Evolutionary conservation across 2,329 filamentous ascomycete genomes (phyloP).

Genomic region (Venturia asperata): DNA sequence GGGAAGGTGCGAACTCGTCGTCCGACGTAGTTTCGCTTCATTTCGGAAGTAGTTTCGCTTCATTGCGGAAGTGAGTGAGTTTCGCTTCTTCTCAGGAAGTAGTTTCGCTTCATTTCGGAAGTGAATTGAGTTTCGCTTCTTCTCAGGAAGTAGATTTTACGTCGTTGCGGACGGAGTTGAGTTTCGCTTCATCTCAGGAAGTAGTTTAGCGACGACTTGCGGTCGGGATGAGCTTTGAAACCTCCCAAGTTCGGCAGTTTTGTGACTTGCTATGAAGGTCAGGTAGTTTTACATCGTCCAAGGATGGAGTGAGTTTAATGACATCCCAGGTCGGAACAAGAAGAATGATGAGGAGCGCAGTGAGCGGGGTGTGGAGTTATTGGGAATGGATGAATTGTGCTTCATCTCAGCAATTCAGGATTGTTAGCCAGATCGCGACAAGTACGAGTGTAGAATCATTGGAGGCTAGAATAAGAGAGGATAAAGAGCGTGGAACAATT

Average conservation of each 20-base stretch:
- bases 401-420: no score
- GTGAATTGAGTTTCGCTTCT: neutral
- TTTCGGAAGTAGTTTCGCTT: constrained; percentile 1
- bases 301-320: no score
- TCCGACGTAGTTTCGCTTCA: neutral
- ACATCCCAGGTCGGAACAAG: no score
- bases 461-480: neutral
- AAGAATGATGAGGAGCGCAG: no score
- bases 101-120: neutral
- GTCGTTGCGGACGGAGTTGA: neutral
- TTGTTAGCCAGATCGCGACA: no score
- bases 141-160: constrained; percentile 1
- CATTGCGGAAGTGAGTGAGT: neutral
- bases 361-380: no score
- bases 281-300: neutral
- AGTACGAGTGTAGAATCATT: no score
- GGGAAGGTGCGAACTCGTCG: constrained; percentile 3
- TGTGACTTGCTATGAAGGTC: neutral
- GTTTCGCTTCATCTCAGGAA: no score
- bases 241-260: neutral
- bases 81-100: constrained; percentile 4
- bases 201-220: neutral
- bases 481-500: neutral
- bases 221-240: neutral
- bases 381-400: no score